Evolutionary conservation across 2,329 filamentous ascomycete species (phyloP), one percentile per base, ranked within the genome.

Genomic region (Dendrostoma leiphaemia): DNA sequence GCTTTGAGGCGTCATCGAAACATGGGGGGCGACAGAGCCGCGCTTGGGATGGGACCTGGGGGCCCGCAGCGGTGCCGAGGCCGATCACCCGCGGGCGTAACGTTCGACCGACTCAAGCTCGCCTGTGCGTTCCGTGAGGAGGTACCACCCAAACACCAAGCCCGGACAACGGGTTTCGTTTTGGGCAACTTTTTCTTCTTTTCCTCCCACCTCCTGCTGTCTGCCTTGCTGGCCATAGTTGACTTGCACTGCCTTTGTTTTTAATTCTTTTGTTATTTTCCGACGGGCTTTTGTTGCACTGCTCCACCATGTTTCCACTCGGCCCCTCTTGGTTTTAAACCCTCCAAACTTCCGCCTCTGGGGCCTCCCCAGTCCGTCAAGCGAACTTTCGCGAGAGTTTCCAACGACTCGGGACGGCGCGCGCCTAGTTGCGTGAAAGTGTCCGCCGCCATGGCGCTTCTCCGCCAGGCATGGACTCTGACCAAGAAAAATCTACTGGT

Each of bases 401-500:
- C 7, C 41, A 19, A 26, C 6, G 8, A 28, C 24, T 21, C 41
- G 26, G 26, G 13, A 44, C 19, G 28, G n/a, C 28, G 7, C 29
- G n/a, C 26, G 29, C 21, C 28, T 6, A 17, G 43, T 7, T 28
- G 43, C 43, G n/a, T 19, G 17, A n/a, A 24, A 21, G 9, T 10
- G n/a, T 19, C 12, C 44, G 28, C 28, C 44, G 28, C 29, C 9
- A 84, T 83, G 81, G 71, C 72, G 45, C 71, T 84, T 64, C 57
- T 80, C 60, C 75, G 76, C 58, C 84, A 87, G 67, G 78, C 80
- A 48, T 77, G 78, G 75, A 86, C 83, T 46, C 71, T 88, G 57
- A 81, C 79, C 64, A 70, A 70, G 62, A 88, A 88, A 67, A 87
- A 86, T 63, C 71, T 85, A 51, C 77, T 80, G 51, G 82, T 85